These are phyloP conservation scores for Isabelozyma pseudorhagii DNA, from an alignment of 805 yeast species.

Conservation along the genomic window DNA sequence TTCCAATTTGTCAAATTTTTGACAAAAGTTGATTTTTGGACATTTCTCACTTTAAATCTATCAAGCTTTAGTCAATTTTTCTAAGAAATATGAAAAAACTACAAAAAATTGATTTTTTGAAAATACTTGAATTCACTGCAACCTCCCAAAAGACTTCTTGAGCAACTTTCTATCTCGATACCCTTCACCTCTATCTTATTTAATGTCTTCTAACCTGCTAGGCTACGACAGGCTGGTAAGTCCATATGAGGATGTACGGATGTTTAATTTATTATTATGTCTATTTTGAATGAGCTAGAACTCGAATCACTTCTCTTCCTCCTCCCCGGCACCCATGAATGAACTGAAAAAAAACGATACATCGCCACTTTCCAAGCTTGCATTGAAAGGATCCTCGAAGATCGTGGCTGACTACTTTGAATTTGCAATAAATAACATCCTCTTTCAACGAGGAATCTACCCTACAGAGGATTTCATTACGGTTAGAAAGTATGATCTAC, in stretches of 20 bases:
- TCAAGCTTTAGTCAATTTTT: not conserved
- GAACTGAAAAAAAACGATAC: not conserved
- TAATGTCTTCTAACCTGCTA: not conserved
- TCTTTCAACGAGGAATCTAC: slow-evolving; percentile 87
- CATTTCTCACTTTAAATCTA: not conserved
- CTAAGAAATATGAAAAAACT: not conserved
- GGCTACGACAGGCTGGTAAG: not conserved
- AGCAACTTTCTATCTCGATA: not conserved
- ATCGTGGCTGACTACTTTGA: slow-evolving; percentile 82
- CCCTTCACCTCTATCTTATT: not conserved
- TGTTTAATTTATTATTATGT: too few relatives aligned
- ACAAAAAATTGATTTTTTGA: not conserved
- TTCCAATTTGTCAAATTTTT: not conserved
- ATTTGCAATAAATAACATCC: slow-evolving; percentile 72
- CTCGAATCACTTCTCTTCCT: not conserved
- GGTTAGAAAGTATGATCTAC: slow-evolving; percentile 76
- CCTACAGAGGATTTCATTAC: slow-evolving; percentile 81
- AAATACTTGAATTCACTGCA: not conserved
- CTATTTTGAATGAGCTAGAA: not conserved
- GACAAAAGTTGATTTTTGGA: not conserved
- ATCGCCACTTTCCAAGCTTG: slow-evolving; percentile 36
- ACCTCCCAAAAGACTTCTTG: not conserved
- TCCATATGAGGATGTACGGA: not conserved
- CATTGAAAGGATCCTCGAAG: slow-evolving; percentile 75
- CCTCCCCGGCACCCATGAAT: too few relatives aligned